Conservation (phyloP, 805 yeast species). For the Yarrowia porcina region DNA sequence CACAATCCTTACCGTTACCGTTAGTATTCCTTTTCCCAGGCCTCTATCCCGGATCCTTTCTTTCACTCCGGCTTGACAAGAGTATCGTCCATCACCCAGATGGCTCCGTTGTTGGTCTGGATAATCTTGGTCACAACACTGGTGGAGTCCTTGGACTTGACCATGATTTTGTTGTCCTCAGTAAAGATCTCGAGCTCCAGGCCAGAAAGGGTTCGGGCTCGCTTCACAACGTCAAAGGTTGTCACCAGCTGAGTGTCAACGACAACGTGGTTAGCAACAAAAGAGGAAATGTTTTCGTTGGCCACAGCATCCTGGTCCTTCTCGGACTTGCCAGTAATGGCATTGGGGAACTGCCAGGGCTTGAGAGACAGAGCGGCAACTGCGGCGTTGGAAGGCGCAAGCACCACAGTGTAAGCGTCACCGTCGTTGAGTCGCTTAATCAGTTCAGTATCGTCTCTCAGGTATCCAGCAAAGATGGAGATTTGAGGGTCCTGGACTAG, state of each 20-base stretch:
- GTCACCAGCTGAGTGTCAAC: slow-evolving; percentile 6
- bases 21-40: too few species aligned
- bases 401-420: slow-evolving; percentile 48
- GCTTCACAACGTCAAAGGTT: slow-evolving; percentile 3
- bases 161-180: slow-evolving; percentile 16
- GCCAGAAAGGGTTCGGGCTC: slow-evolving; percentile 34
- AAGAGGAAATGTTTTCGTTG: slow-evolving; percentile 51
- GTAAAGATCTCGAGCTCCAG: slow-evolving; percentile 18
- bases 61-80: slow-evolving; percentile 27
- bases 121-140: slow-evolving; percentile 21
- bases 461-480: slow-evolving; percentile 63
- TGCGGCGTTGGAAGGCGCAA: slow-evolving; percentile 71
- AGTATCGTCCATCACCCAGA: slow-evolving; percentile 34
- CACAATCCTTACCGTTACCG: not conserved
- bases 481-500: slow-evolving; percentile 45
- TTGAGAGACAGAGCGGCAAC: slow-evolving; percentile 50
- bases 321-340: slow-evolving; percentile 42
- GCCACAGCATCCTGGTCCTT: slow-evolving; percentile 50
- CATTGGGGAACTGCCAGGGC: slow-evolving; percentile 81
- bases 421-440: slow-evolving; percentile 48
- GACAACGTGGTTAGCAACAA: slow-evolving; percentile 60
- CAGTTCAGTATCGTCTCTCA: slow-evolving; percentile 59
- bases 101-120: slow-evolving; percentile 33
- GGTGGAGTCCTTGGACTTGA: slow-evolving; percentile 27
- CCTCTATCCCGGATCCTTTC: not conserved